Base-by-base conservation (phyloP, 2,329 filamentous ascomycete species). In the Penicillium sp. region DNA sequence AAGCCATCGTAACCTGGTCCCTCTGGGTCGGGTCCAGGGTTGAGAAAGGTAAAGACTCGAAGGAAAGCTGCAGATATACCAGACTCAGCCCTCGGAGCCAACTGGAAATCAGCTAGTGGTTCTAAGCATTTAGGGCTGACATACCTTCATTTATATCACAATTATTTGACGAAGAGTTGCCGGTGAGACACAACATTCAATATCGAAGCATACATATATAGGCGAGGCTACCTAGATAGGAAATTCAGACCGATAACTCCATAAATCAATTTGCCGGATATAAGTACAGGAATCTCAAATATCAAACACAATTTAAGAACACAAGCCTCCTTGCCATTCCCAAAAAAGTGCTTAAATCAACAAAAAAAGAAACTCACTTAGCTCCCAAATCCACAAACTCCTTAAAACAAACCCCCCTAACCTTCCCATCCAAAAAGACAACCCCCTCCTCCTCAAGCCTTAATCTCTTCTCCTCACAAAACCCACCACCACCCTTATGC, bases 401-500 rank as follows among this genome's bases (percentile, higher is more conserved):
- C 46, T 45, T 58, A 67, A 76, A 76, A 64, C 71, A 72, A 37
- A 64, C 56, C 10, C 74, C 74, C 29, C 7, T 48, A 10, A 62
- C 69, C 50, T 61, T 71, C 27, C 69, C 69, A 29, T 45, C 53
- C 53, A 69, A 67, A 63, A 77, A 77, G 29, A 56, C 49, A 12
- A 77, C 74, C 2, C 75, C 75, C 54, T 77, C 75, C 12, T 60
- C 63, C 43, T 66, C 63, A 33, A 77, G 61, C 56, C 75, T 61
- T 35, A 57, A 25, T 45, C 64, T 70, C 71, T 72, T 81, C 46
- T 71, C 68, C 50, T 72, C 69, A n/a, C 77, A 73, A 54, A 74
- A 71, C n/a, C 55, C 54, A 21, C 62, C 61, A 31, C 50, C 41
- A n/a, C 40, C 53, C n/a, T 56, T 41, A 75, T 78, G 64, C 72